Evolutionary conservation across 2,329 filamentous ascomycete species (phyloP).

Genomic region (Rhinocladiella mackenziei): DNA sequence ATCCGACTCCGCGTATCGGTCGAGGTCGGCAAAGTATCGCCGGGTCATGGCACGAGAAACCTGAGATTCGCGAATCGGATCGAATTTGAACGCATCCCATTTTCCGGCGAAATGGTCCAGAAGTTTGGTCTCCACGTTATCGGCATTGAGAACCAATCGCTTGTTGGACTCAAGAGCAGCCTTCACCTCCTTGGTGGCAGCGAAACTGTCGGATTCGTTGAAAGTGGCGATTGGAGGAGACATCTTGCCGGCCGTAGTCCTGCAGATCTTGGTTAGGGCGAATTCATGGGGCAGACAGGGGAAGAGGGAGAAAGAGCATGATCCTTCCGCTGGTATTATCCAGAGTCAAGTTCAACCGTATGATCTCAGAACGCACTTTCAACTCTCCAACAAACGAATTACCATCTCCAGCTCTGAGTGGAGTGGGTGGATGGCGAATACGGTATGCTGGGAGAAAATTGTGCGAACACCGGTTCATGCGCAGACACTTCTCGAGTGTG

Average conservation of each 20-base stretch:
- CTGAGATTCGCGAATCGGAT: constrained; percentile 84
- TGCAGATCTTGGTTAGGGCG: constrained; percentile 30
- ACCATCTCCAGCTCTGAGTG: constrained; percentile 23
- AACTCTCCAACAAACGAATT: constrained; percentile 16
- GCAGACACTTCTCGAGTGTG: constrained; percentile 36
- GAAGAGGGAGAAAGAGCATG: constrained; percentile 62
- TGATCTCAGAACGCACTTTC: constrained; percentile 67
- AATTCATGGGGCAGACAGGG: constrained; percentile 17
- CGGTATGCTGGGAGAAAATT: constrained; percentile 26
- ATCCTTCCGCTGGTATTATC: constrained; percentile 99
- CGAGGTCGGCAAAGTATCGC: constrained; percentile 86
- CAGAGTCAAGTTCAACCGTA: constrained; percentile 96
- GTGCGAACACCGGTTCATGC: constrained; percentile 64
- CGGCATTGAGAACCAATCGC: constrained; percentile 36
- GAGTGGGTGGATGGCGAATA: constrained; percentile 29
- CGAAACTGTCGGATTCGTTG: constrained; percentile 35
- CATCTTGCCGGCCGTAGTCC: constrained; percentile 59
- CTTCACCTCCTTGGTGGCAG: constrained; percentile 36
- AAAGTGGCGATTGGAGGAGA: constrained; percentile 71
- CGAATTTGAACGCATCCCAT: constrained; percentile 79
- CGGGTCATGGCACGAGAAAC: constrained; percentile 91
- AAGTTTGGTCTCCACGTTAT: constrained; percentile 33
- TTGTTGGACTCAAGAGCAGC: constrained; percentile 42
- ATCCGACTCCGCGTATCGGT: constrained; percentile 86
- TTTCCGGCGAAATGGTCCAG: constrained; percentile 66